A percentile compares a stretch with the other conserved stretches of the same genome.
Conservation (phyloP, 495 filamentous ascomycete species). For the Cudoniella acicularis region DNA sequence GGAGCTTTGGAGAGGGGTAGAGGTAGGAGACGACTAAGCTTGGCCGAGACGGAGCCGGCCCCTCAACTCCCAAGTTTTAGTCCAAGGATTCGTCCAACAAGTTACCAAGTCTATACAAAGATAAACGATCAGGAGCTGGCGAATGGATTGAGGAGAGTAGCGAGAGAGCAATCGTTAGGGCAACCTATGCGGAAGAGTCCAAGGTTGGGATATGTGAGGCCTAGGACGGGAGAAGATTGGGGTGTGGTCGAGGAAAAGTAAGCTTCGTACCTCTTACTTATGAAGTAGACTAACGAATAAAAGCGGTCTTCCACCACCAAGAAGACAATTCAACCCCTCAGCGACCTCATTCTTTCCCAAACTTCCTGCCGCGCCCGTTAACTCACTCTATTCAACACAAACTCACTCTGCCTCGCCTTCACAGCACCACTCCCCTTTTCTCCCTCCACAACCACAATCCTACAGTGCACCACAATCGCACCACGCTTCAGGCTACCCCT, state of each 20-base stretch:
- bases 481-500: neutral
- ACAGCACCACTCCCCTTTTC: neutral
- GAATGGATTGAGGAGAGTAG: neutral
- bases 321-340: conserved; percentile 14
- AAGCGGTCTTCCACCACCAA: neutral
- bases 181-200: neutral
- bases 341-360: conserved; percentile 15
- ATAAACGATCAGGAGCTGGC: conserved; percentile 3
- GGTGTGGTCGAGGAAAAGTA: neutral
- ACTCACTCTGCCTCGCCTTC: neutral
- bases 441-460: neutral
- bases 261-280: neutral
- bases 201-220: neutral
- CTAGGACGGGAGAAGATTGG: neutral
- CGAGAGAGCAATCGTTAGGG: neutral
- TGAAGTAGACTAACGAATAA: neutral
- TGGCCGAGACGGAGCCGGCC: conserved; percentile 25
- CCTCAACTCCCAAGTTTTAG: conserved; percentile 22
- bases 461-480: conserved; percentile 1
- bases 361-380: conserved; percentile 9
- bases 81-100: conserved; percentile 20
- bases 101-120: conserved; percentile 22
- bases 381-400: conserved; percentile 4
- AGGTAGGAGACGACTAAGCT: conserved; percentile 14
- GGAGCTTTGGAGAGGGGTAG: conserved; percentile 17